A percentile compares a stretch with the other conserved stretches of the same genome.
These are phyloP conservation scores for Coemansia sp. DNA, from an alignment of 192 early-diverging fungal genomes.

Conservation along the genomic window DNA sequence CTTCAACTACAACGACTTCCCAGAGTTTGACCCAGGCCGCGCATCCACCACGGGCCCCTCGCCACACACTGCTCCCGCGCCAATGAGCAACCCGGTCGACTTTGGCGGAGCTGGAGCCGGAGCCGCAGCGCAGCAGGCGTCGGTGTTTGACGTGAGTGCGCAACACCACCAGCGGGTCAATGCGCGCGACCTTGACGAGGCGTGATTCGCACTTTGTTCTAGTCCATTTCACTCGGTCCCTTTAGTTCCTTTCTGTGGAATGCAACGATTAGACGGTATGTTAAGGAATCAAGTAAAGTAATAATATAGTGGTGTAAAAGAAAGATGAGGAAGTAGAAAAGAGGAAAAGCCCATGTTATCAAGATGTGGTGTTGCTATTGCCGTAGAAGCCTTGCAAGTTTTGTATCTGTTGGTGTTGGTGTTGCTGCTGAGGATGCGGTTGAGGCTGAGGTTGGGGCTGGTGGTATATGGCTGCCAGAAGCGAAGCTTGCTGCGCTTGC, in stretches of 20 bases:
- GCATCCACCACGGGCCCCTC: background rate
- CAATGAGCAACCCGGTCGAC: constrained; percentile 5
- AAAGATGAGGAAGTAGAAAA: no score
- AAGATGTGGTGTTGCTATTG: no score
- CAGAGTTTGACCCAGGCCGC: constrained; percentile 42
- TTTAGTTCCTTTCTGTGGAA: no score
- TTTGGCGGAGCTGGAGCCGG: background rate
- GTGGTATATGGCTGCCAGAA: constrained; percentile 17
- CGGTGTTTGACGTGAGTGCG: constrained; percentile 35
- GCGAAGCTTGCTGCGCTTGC: background rate
- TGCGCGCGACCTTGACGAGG: constrained; percentile 46
- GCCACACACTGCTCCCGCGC: background rate
- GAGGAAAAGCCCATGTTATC: no score
- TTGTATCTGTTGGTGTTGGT: background rate
- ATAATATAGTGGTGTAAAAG: no score
- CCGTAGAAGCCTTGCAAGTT: no score
- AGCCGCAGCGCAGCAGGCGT: background rate
- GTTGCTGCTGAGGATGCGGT: background rate
- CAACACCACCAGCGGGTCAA: constrained; percentile 38
- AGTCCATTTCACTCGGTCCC: no score
- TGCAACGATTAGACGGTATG: no score
- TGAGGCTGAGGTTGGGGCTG: background rate
- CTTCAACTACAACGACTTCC: constrained; percentile 53
- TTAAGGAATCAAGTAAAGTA: no score
- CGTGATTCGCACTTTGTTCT: background rate